Conservation (phyloP, 768 basidiomycete genomes). For the Strobilomyces confusus region DNA sequence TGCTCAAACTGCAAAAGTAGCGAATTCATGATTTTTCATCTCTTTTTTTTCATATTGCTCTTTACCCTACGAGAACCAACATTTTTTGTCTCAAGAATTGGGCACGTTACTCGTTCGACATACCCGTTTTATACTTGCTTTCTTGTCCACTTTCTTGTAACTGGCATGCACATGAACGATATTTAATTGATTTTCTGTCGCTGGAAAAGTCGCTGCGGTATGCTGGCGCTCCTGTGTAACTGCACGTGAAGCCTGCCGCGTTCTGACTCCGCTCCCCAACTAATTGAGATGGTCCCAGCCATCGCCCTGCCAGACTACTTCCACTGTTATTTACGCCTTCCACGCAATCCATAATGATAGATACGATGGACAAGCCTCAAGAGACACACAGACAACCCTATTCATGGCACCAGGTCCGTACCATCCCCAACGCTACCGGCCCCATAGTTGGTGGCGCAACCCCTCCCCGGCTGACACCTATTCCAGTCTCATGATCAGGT, state of each 20-base stretch:
- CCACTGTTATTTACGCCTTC: conserved; percentile 9
- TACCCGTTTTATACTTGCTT: conserved; percentile 23
- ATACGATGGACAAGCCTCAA: conserved; percentile 24
- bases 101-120: conserved; percentile 20
- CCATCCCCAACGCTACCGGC: background rate
- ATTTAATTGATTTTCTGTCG: conserved; percentile 12
- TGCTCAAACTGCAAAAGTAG: conserved; percentile 44
- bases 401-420: conserved; percentile 82
- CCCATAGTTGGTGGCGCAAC: conserved; percentile 14
- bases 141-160: conserved; percentile 24
- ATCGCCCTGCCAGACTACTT: conserved; percentile 7
- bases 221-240: conserved; percentile 2
- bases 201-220: background rate
- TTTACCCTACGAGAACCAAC: conserved; percentile 15
- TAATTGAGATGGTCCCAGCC: conserved; percentile 22
- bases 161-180: conserved; percentile 22
- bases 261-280: conserved; percentile 35
- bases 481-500: conserved; percentile 83
- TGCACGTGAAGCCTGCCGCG: conserved; percentile 27
- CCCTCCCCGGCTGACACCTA: conserved; percentile 12
- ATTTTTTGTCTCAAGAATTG: conserved; percentile 6
- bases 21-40: conserved; percentile 21
- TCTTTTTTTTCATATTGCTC: background rate
- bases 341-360: conserved; percentile 12
- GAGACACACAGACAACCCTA: conserved; percentile 44